Base-by-base conservation (phyloP, 257 asterid species). In the Nicotiana tabacum region DNA sequence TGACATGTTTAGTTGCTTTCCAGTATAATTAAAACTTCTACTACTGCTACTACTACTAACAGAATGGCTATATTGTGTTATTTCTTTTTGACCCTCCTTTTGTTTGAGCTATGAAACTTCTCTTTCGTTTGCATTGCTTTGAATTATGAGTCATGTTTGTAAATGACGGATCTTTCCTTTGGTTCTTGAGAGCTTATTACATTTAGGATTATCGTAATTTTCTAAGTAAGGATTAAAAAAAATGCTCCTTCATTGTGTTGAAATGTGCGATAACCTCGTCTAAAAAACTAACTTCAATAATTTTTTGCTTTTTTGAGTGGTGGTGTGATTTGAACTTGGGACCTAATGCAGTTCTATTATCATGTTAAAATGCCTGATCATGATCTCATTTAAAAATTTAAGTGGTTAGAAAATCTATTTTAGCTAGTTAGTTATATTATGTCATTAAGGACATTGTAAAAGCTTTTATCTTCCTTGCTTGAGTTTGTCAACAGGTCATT, bases 41-140 rank as follows among this genome's bases (percentile, higher is more conserved):
- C 2, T 48, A 7, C 39, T 74, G 3, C 51, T 24, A 48, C 27
- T 43, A n/a, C 66, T 83, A 78, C 85, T 87, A 82, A 83, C 87
- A 68, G 66, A 81, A 67, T 53, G 84, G 21, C 4, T 18, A 65
- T 55, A 15, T 68, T 27, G 16, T 67, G 57, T 58, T 74, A 30
- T 21, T 15, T 65, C 15, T 48, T 58, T 32, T 48, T 9, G 15
- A 67, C n/a, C 9, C 37, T 15, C 53, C 43, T 48, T 74, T 76
- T 76, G 29, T 53, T 51, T 76, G 80, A 24, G 80, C 62, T 76
- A 15, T 76, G 80, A 16, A 39, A 51, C 2, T 32, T 16, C 29
- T 13, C 1, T 16, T 74, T 48, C 1, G 6, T 51, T 51, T 76
- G 80, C 46, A 51, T 12, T 27, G 2, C 62, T 76, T 76, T 15